Evolutionary conservation across 179 eudicot species (phyloP), one percentile per base, ranked within the genome.

Genomic region (Spergularia azorica): DNA sequence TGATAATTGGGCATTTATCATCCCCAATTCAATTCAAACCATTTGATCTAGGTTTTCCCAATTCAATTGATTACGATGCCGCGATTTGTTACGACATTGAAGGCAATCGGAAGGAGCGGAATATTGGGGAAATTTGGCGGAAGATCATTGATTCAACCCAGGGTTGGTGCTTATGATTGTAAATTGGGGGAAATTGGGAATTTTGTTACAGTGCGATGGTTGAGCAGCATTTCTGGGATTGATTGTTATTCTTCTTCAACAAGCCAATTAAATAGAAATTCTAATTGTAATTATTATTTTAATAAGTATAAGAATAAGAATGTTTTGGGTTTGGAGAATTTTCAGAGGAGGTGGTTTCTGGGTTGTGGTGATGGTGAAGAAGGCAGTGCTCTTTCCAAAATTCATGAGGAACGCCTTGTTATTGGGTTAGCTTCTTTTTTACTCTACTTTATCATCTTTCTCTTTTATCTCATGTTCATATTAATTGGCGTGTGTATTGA

Each of bases 341-440:
- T 84, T 76, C 97, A 87, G 76, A 84, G 63, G 72, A 89, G 98
- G 70, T 73, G 86, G 62, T 94, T 94, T 80, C 86, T 94, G 72
- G 98, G 98, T 52, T 86, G 91, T 50, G 92, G 96, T 38, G 98
- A 94, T 79, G 98, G 97, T 67, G 97, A 89, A 41, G 91, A 92
- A 79, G 92, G 94, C 20, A 83, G 76, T 77, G 83, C 80, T 68
- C 71, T 94, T 4, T 84, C 98, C 50, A 94, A 89, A 76, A 80
- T 90, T 71, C 83, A 94, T 57, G 97, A 94, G 79, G 98, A 94
- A 83, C 87, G 75, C 65, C 88, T 88, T 58, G 78, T 92, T 36
- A 58, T 94, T 76, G 98, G 98, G 98, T 94, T 75, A 77, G 83
- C 32, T 26, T 26, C 32, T 26, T 26, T 2, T 26, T 26, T 26